Evolutionary conservation across 2,329 filamentous ascomycete genomes (phyloP).

Genomic region (Diaporthe sp.): DNA sequence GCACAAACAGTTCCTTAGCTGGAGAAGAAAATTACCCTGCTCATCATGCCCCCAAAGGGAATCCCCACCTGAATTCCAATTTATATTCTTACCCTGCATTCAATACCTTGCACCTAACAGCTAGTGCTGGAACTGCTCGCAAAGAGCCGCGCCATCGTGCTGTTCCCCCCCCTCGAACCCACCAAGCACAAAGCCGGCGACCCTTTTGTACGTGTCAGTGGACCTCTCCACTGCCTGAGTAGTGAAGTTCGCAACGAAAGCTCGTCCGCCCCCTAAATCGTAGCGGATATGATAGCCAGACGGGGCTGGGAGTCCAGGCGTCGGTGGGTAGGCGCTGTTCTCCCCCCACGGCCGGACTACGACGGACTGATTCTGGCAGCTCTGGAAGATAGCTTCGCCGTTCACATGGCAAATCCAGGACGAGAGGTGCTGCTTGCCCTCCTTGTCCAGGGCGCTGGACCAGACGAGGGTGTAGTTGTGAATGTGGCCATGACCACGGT

Average conservation of each 20-base stretch:
- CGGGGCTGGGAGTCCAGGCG: background rate
- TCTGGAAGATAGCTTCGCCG: background rate
- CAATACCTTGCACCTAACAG: no score
- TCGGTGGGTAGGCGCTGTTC: background rate
- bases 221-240: background rate
- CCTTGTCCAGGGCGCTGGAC: background rate
- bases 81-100: no score
- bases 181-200: background rate
- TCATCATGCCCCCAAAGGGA: no score
- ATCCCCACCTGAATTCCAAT: no score
- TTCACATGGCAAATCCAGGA: background rate
- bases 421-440: background rate
- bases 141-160: background rate
- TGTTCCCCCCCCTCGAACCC: background rate
- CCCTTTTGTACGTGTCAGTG: background rate
- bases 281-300: background rate
- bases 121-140: slow-evolving; percentile 6
- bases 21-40: background rate
- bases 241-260: background rate
- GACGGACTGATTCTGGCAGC: background rate
- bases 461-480: background rate
- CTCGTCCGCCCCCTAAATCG: background rate
- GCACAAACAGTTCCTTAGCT: no score
- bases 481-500: background rate
- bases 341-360: slow-evolving; percentile 4